A percentile compares a stretch with the other conserved stretches of the same genome.
phyloP scores from a whole-genome alignment of 2,329 filamentous ascomycete species.

The Pseudogymnoascus sp. region DNA sequence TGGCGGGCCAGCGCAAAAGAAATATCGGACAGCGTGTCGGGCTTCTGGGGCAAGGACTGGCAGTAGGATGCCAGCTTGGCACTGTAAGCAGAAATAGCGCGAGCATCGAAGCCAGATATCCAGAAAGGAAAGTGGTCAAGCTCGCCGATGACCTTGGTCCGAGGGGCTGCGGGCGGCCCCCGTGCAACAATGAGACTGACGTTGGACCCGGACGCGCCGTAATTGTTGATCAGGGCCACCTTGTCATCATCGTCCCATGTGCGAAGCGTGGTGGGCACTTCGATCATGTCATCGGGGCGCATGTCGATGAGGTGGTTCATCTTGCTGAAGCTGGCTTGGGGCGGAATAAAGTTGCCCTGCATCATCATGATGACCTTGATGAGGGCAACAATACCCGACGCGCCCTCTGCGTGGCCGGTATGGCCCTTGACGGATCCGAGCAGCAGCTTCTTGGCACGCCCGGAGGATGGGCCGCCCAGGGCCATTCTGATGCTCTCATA shows the following conservation, averaged over 20 bases:
- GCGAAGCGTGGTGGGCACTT: not conserved
- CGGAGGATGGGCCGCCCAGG: slow-evolving; percentile 19
- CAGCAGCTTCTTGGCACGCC: slow-evolving; percentile 27
- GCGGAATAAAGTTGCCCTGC: slow-evolving; percentile 21
- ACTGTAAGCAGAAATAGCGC: slow-evolving; percentile 18
- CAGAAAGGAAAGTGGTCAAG: slow-evolving; percentile 14
- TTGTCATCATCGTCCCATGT: slow-evolving; percentile 6
- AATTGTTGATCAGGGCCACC: slow-evolving; percentile 19
- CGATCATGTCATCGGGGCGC: slow-evolving; percentile 12
- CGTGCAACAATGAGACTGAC: slow-evolving; percentile 15
- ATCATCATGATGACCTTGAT: slow-evolving; percentile 28
- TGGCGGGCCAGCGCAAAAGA: too few species aligned
- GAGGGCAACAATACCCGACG: not conserved
- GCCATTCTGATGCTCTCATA: slow-evolving; percentile 21
- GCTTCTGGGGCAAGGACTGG: too few species aligned
- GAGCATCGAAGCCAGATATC: slow-evolving; percentile 19
- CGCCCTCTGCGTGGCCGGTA: slow-evolving; percentile 23
- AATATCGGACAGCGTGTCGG: too few species aligned
- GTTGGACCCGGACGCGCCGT: slow-evolving; percentile 22
- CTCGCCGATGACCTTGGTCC: not conserved
- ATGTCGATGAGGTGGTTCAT: slow-evolving; percentile 33
- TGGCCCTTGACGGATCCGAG: slow-evolving; percentile 28
- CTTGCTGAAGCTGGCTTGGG: slow-evolving; percentile 23
- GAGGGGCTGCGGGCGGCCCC: not conserved
- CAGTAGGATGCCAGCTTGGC: slow-evolving; percentile 3